Percentiles rank a stretch among this genome's conserved stretches.
These are phyloP conservation scores for Porcisia hertigi DNA, from an alignment of 208 protist species.

Conservation along the genomic window DNA sequence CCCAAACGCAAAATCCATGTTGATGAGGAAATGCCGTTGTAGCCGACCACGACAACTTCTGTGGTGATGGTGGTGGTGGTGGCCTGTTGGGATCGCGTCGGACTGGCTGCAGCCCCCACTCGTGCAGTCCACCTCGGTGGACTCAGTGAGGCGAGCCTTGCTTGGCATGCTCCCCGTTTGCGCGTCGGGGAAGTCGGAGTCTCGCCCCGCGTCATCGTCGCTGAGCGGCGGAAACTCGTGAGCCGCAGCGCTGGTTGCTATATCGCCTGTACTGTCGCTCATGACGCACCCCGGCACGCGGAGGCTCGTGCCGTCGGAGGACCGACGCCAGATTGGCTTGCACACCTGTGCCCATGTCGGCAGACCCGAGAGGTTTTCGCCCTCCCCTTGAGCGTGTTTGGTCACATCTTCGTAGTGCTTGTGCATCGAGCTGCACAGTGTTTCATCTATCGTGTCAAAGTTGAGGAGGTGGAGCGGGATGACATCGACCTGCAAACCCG, in stretches of 20 bases:
- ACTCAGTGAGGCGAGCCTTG: not conserved
- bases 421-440: slow-evolving; percentile 48
- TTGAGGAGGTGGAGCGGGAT: slow-evolving; percentile 72
- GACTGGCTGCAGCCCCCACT: not conserved
- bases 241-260: slow-evolving; percentile 4
- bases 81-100: not conserved
- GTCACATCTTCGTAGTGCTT: slow-evolving; percentile 16
- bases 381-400: not conserved
- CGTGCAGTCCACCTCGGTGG: not conserved
- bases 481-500: slow-evolving; percentile 83
- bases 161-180: not conserved
- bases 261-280: slow-evolving; percentile 9
- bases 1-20: slow-evolving; percentile 93
- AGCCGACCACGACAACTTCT: slow-evolving; percentile 26
- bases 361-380: slow-evolving; percentile 11
- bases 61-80: slow-evolving; percentile 5
- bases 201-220: not conserved
- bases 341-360: slow-evolving; percentile 36
- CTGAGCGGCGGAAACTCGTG: not conserved
- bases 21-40: slow-evolving; percentile 83
- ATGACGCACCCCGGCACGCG: slow-evolving; percentile 22
- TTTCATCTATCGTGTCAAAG: slow-evolving; percentile 65
- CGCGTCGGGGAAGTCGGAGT: not conserved
- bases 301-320: not conserved
- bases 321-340: slow-evolving; percentile 34